A percentile compares a stretch with the other conserved stretches of the same genome.
Conservation (phyloP, 139 green algal species). For the Chlorella sp. region DNA sequence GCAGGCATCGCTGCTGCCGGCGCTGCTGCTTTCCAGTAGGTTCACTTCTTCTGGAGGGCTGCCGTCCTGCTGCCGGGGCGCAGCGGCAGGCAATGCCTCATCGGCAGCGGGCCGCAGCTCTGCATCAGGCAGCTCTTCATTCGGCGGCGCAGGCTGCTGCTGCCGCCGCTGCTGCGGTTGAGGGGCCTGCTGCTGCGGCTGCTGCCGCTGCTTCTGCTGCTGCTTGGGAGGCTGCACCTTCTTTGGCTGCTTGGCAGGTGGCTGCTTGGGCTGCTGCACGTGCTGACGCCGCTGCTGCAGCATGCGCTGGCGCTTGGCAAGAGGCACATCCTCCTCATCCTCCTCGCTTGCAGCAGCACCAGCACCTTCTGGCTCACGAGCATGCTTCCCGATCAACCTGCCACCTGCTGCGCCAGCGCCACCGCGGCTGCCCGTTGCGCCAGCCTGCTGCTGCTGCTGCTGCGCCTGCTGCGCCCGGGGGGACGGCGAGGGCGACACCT, state of each 20-base stretch:
- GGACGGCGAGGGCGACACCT: no score
- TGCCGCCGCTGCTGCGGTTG: neutral
- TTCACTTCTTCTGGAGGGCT: neutral
- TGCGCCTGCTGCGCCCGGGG: neutral
- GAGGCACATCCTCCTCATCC: neutral
- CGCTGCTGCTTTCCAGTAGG: neutral
- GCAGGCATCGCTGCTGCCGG: neutral
- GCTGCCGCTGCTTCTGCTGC: neutral
- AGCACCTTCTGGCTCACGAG: neutral
- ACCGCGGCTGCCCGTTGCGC: neutral
- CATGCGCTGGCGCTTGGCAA: constrained; percentile 1
- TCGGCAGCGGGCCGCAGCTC: neutral
- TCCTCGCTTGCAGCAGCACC: neutral
- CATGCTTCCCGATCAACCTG: neutral
- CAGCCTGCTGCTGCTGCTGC: neutral
- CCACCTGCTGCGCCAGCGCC: no score
- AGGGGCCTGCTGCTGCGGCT: neutral
- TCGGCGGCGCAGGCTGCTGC: neutral
- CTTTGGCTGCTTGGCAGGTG: neutral
- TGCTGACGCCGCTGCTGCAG: neutral
- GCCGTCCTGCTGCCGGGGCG: neutral
- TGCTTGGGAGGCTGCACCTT: neutral
- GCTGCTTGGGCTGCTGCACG: neutral
- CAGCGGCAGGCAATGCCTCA: neutral
- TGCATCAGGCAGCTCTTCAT: neutral